Evolutionary conservation across 495 filamentous ascomycete genomes (phyloP), one percentile per base, ranked within the genome.

Genomic region (Aspergillus nidulans): DNA sequence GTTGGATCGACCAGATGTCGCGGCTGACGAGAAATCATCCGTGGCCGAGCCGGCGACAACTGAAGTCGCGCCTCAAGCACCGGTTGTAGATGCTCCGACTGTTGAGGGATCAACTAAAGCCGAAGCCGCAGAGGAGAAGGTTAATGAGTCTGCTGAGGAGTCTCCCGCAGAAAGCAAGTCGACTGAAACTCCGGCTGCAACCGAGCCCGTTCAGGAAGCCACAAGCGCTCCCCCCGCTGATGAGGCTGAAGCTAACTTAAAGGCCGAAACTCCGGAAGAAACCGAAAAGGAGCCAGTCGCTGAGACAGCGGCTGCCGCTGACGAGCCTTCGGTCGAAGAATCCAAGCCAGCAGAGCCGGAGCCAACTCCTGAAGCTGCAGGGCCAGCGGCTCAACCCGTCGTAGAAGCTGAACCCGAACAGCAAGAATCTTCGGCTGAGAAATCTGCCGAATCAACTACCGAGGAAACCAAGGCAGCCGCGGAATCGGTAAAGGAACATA

Each of bases 341-440:
- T 15, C 34, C 13, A 39, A 50, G 4, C 20, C 34, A 28, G n/a
- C 21, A 9, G 48, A 50, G 12, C 6, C 26, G 7, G 28, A n/a
- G n/a, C n/a, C n/a, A n/a, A n/a, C n/a, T n/a, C n/a, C n/a, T n/a
- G n/a, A 16, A 36, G 36, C 32, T 0, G 38, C 46, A 18, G 53
- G 61, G 45, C 13, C 52, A 12, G 25, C 40, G 10, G 28, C 52
- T 3, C 45, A 50, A 34, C 12, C 40, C n/a, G 23, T 50, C 16
- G 46, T 58, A 25, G 61, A 64, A 18, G 58, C 61, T 19, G 1
- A 48, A 15, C 18, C 28, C 9, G 25, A 45, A 30, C 18, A 53
- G 30, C 42, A 50, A 42, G 7, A 61, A 38, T 18, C 61, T 47
- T 63, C 64, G 74, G 54, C 43, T 6, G 63, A 61, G 20, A 58